Evolutionary conservation across 768 basidiomycete species (phyloP).

Genomic region (Mycena chlorophos): DNA sequence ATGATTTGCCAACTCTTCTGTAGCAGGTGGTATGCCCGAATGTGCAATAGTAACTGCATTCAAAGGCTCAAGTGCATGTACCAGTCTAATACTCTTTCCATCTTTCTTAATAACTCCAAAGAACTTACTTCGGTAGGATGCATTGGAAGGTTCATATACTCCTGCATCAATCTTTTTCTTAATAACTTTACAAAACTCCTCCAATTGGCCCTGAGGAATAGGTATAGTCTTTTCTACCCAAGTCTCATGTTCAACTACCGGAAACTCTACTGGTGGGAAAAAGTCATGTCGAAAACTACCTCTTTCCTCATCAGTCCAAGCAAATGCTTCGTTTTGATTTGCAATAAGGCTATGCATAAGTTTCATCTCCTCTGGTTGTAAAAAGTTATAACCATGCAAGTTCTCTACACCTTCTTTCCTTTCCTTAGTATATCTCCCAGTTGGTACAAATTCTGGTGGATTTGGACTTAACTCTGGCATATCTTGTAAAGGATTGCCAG

Average conservation of each 20-base stretch:
- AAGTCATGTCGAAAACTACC: conserved; percentile 11
- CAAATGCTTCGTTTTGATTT: conserved; percentile 21
- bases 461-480: conserved; percentile 18
- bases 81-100: conserved; percentile 23
- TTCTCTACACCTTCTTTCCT: conserved; percentile 20
- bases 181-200: conserved; percentile 19
- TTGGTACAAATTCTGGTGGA: conserved; percentile 23
- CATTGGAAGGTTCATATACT: conserved; percentile 10
- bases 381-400: conserved; percentile 21
- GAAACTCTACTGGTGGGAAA: conserved; percentile 12
- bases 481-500: conserved; percentile 26
- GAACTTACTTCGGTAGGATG: conserved; percentile 31
- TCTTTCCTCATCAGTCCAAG: conserved; percentile 9
- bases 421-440: conserved; percentile 21
- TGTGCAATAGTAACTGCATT: conserved; percentile 26
- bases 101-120: conserved; percentile 33
- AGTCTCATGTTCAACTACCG: conserved; percentile 28
- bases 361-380: conserved; percentile 29
- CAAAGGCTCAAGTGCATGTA: conserved; percentile 29
- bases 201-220: conserved; percentile 18
- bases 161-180: conserved; percentile 16
- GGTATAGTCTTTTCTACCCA: conserved; percentile 24
- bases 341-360: conserved; percentile 24
- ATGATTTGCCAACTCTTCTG: conserved; percentile 9
- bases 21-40: conserved; percentile 22